Evolutionary conservation across 495 filamentous ascomycete genomes (phyloP), one percentile per base, ranked within the genome.

Genomic region (Penicillium waksmanii): DNA sequence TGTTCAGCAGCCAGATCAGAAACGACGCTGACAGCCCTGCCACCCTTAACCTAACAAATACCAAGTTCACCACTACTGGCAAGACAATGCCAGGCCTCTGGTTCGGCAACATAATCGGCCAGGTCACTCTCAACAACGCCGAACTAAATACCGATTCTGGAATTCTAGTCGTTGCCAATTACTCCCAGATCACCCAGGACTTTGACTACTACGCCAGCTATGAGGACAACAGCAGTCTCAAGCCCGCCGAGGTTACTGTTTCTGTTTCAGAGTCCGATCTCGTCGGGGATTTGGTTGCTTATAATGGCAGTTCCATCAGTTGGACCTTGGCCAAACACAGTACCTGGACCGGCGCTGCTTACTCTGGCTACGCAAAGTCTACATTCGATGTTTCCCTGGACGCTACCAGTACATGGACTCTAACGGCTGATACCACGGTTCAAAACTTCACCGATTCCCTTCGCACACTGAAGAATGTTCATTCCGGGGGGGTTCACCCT

Each of bases 121-220:
- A 52, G 2, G 61, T 38, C 1, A 48, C 36, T 13, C 33, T 63
- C 38, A 36, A 46, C 19, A 56, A 60, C 17, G 34, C 47, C 6
- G 18, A 56, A 15, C 46, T 63, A 4, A 51, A 47, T 23, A 63
- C 61, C 11, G 40, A 47, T 2, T 63, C 61, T 8, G 56, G 56
- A 4, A 53, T 63, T 10, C 42, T 63, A 0, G 56, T 60, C 19
- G 61, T 63, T 0, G 61, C 61, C 35, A 63, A 60, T 36, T 63
- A 59, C 48, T 63, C 61, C 13, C 56, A 59, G 17, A 58, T 63
- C 27, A 63, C 61, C 2, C 61, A 63, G 34, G 56, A 60, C 56
- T 63, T 63, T 35, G 61, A 63, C 33, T 53, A 56, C 48, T 63
- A 63, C 25, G 61, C 61, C 15, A 53, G 48, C 15, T 63, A 63